Base-by-base conservation (phyloP, 169 alveolate species). In the Cryptosporidium sp. region DNA sequence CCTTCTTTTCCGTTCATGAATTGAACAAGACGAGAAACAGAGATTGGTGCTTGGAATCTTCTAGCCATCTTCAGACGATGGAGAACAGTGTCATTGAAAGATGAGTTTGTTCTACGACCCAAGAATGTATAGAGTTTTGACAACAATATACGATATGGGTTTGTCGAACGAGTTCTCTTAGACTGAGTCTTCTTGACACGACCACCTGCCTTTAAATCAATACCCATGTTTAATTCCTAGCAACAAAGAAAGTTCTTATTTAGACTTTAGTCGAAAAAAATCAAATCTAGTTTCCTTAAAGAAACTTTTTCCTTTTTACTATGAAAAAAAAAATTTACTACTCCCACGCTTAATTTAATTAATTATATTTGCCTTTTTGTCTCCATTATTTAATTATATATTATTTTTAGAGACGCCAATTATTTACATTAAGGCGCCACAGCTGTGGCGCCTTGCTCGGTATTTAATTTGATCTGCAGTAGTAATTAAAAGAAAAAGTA, bases 21-120 rank as follows among this genome's bases (percentile, higher is more conserved):
- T 87, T 92, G 93, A 52, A 95, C 92, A 70, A 98, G 93, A 92
- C 96, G 97, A 60, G 99, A 96, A 58, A 98, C 94, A 53, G 99
- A 96, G 56, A 98, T 87, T 42, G 99, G 99, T 33, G 98, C 96
- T 93, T 96, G 96, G 91, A 95, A 94, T 52, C 98, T 94, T 85
- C 97, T 94, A 31, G 99, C 96, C 96, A 95, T 94, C 91, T 95
- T 93, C 69, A 98, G 94, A 53, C 99, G 95, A 94, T 95, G 97
- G 85, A 95, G 93, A 53, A 98, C 96, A 56, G 96, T 96, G 91
- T 93, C 94, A 96, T 97, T 96, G 97, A 97, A 98, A 70, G 95
- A 91, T 70, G 98, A 92, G 60, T 94, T 93, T 52, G 99, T 97
- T 85, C 99, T 96, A 80, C 99, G 96, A 18, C 98, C 96, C 93